Base-by-base conservation (phyloP, 768 basidiomycete species). In the Russula compacta region DNA sequence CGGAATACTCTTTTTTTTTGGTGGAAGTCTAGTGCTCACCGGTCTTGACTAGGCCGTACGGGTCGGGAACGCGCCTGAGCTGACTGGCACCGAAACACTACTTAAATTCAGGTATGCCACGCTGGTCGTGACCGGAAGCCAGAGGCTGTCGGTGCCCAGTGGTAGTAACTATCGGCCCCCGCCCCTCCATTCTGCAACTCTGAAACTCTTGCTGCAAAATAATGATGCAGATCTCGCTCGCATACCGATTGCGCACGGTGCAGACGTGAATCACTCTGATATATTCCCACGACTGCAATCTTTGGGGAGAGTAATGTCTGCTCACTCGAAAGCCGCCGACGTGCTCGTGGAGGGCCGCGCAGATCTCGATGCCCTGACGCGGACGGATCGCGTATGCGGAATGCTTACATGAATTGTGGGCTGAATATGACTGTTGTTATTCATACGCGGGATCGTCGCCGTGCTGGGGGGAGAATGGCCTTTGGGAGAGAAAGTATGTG, bases 341-440 rank as follows among this genome's bases (percentile, higher is more conserved):
- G 51, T 80, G 15, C 66, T 83, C 56, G 73, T 83, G 76, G 79
- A 80, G 66, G 74, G 73, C 44, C 77, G 75, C 10, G 82, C 81
- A 9, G 74, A 78, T 58, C 33, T 82, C 52, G 74, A 78, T 55
- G 61, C 73, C 7, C 40, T 3, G 53, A 53, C 17, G 53, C 40
- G 15, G 40, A 53, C 29, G 29, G 40, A 8, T 17, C 39, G 2
- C 7, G 12, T 15, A 32, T 42, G 42, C 14, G 29, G 62, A 70
- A 72, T 43, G 77, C 72, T 0, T 78, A 74, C n/a, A 39, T 29
- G 4, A 2, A 11, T n/a, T 19, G n/a, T 51, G 33, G 51, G 10
- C 51, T 21, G 51, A 42, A 42, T 42, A 52, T 52, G 14, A 24
- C 36, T 24, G 36, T 36, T 15, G 51, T 39, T 39, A 24, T 52